These are phyloP conservation scores for Volvox africanus DNA, from an alignment of 139 green algal species.

Conservation along the genomic window DNA sequence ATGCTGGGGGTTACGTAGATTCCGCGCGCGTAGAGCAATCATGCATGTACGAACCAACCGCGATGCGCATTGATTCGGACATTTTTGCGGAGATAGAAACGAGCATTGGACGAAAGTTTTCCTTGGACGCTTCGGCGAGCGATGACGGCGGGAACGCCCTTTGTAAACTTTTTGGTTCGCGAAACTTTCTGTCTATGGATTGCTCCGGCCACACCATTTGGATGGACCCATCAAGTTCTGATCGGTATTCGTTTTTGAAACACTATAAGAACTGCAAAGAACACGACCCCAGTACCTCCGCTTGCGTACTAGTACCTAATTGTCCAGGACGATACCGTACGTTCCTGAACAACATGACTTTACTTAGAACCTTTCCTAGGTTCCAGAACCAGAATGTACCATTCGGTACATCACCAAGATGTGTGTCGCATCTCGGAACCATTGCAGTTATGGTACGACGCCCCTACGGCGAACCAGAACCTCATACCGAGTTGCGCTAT, in stretches of 20 bases:
- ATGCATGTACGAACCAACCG: neutral
- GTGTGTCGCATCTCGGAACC: neutral
- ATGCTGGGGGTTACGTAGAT: neutral
- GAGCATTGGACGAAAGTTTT: neutral
- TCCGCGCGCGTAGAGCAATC: neutral
- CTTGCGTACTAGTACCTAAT: neutral
- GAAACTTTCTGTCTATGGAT: neutral
- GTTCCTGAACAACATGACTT: neutral
- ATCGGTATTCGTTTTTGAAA: no score
- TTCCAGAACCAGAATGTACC: neutral
- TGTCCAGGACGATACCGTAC: neutral
- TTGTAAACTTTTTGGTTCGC: slow-evolving; percentile 2
- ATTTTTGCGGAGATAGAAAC: neutral
- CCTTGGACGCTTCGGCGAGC: neutral
- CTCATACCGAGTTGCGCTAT: neutral
- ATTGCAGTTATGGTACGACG: neutral
- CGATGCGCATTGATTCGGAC: neutral
- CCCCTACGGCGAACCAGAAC: neutral
- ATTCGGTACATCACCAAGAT: neutral
- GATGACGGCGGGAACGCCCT: slow-evolving; percentile 8
- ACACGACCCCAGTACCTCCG: no score
- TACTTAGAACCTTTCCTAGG: neutral
- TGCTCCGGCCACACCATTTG: slow-evolving; percentile 25
- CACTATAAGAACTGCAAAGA: no score
- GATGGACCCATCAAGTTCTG: neutral